Base-by-base conservation (phyloP, 2,329 filamentous ascomycete species). In the Alternaria angustiovoidea region DNA sequence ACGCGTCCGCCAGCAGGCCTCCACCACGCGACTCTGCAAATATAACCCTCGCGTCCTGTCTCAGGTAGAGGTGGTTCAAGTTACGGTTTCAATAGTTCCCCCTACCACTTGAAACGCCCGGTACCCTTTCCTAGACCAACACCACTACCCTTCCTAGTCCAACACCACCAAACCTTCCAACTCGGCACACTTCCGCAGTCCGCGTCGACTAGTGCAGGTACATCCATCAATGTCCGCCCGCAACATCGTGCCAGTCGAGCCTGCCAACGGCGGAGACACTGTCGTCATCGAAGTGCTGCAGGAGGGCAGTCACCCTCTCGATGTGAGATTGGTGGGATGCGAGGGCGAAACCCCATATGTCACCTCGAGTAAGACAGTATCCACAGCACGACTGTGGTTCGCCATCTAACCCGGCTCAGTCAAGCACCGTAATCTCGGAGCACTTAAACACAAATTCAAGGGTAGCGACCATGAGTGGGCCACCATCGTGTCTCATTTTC, bases 241-340 rank as follows among this genome's bases (percentile, higher is more conserved):
- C 73, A 75, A 72, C 53, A 81, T 92, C 60, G 78, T 91, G 54
- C 85, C 86, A 62, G 81, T 92, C 64, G 81, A 84, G 59, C 84
- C 88, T 66, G 84, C 84, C 42, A 85, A 85, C 58, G 73, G 83
- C 46, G 80, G 81, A 47, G 78, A 81, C 16, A 88, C 85, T 64
- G 83, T 92, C 30, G 82, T 93, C 22, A 72, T 91, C 18, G 84
- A 91, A 68, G 84, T 88, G 57, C 81, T 81, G 2, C 79, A 84
- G 22, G 74, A 83, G 77, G 74, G 81, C n/a, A 78, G 81, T 36
- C 82, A 82, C 58, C 82, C 84, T 1, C 79, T 93, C 30, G 89
- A 92, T 75, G 76, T 91, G 47, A 88, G 87, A 72, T 77, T 93
- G 30, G 82, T 89, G 34, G 90, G 86, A 34, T 92, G 90, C 30